A percentile compares a stretch with the other conserved stretches of the same genome.
Evolutionary conservation across 257 asterid species (phyloP).

Genomic region (Ophiorrhiza pumila): DNA sequence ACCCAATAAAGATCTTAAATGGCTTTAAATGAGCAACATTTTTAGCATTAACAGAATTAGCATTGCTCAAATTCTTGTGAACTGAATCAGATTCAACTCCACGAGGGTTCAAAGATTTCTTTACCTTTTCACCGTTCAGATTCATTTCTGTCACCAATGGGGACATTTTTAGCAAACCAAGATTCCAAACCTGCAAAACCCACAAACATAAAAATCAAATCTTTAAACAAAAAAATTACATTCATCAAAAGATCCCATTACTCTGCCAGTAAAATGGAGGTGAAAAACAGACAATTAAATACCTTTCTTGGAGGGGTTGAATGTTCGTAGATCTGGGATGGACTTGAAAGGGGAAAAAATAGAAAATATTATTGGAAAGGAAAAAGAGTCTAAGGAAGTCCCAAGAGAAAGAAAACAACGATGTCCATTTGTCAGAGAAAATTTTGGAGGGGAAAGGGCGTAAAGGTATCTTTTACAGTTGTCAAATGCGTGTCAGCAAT

Average conservation of each 20-base stretch:
- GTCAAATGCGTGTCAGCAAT: conserved; percentile 9
- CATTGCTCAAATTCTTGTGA: conserved; percentile 7
- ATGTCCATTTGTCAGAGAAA: not conserved
- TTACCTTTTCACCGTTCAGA: conserved; percentile 15
- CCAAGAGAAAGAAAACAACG: not conserved
- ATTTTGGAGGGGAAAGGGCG: not conserved
- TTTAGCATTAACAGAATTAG: conserved; percentile 3
- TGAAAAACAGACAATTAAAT: not conserved
- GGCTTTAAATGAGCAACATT: not conserved
- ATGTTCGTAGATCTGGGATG: conserved; percentile 18
- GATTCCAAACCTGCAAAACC: conserved; percentile 24
- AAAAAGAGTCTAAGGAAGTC: not conserved
- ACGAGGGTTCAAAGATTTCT: conserved; percentile 4
- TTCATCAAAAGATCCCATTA: not conserved
- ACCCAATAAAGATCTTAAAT: conserved; percentile 76
- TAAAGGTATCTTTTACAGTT: not conserved
- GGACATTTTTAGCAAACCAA: conserved; percentile 12
- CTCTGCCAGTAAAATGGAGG: not conserved
- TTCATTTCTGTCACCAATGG: conserved; percentile 24
- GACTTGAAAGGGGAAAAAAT: not conserved
- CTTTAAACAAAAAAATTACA: not conserved
- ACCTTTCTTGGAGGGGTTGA: not conserved
- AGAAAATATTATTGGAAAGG: not conserved
- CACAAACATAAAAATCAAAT: not conserved
- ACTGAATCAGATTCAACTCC: not conserved